Percentiles rank a stretch among this genome's conserved stretches.
Conservation (phyloP, 1,139 yeast species). For the Cylindricascospora bacillispora region DNA sequence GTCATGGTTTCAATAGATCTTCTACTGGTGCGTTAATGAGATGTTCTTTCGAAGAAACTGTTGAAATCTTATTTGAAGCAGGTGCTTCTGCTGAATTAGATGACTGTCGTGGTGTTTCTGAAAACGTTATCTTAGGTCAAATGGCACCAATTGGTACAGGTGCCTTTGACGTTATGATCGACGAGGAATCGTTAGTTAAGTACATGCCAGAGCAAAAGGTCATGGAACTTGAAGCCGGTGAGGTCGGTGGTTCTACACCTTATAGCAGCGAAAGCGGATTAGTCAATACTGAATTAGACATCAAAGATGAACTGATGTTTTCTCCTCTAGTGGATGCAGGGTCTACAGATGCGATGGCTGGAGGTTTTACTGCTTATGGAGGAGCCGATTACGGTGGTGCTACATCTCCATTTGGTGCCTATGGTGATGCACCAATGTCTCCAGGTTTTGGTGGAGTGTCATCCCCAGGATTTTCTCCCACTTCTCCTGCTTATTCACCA, state of each 20-base stretch:
- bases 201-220: conserved; percentile 28
- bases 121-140: conserved; percentile 95
- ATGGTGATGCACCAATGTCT: conserved; percentile 56
- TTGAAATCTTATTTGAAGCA: conserved; percentile 92
- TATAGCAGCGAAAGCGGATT: conserved; percentile 73
- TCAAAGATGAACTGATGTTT: conserved; percentile 78
- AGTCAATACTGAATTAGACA: conserved; percentile 57
- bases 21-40: conserved; percentile 99
- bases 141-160: conserved; percentile 99
- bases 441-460: conserved; percentile 66
- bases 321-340: conserved; percentile 92
- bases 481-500: conserved; percentile 64
- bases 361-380: conserved; percentile 91
- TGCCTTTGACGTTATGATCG: conserved; percentile 89
- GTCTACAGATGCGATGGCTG: conserved; percentile 52
- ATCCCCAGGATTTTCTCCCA: conserved; percentile 56
- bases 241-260: conserved; percentile 90
- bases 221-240: conserved; percentile 33
- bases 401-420: conserved; percentile 46
- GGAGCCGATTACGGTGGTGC: conserved; percentile 52
- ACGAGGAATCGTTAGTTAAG: conserved; percentile 69
- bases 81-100: conserved; percentile 97
- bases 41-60: conserved; percentile 98
- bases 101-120: conserved; percentile 97
- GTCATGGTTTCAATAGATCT: conserved; percentile 98